Base-by-base conservation (phyloP, 305 asterid species). In the Rubia peregrina region DNA sequence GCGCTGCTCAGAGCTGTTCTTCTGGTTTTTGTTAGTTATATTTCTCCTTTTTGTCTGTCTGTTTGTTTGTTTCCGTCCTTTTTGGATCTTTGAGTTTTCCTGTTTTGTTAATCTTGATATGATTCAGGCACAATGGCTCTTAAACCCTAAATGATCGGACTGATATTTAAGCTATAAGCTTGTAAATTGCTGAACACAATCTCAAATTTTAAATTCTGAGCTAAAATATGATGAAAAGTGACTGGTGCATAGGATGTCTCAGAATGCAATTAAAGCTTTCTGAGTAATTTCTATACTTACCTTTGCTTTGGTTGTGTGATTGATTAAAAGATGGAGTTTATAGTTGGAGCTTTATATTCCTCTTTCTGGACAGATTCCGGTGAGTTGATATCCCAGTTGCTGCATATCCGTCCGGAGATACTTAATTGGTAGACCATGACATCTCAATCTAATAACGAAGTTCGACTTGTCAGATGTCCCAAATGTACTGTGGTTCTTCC, bases 391-490 rank as follows among this genome's bases (percentile, higher is more conserved):
- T n/a, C 76, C 65, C 42, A 24, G 48, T 43, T 43, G 13, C 13
- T 55, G 38, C 63, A 61, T 22, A 68, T 53, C 73, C 41, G 43
- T 67, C 11, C 42, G 61, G 81, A 53, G 78, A 41, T 64, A 70
- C 71, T 56, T 61, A 43, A 63, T 67, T 13, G 38, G 67, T 68
- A 61, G 73, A 79, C 75, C 42, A 89, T 87, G 95, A 75, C 82
- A 59, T 77, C 74, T 73, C 86, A 84, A 82, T 78, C 30, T 57
- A 86, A 55, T 70, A 40, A 80, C 38, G 79, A 83, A 76, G 76
- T 89, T 75, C 95, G 97, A 60, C 38, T 84, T 6, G 98, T 93
- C 72, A 85, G 76, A 79, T 93, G 98, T 70, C 98, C 98, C 9
- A 79, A 57, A 69, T 93, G 98, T 80, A 80, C 69, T 48, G 22